Evolutionary conservation across 2,329 filamentous ascomycete genomes (phyloP).

Genomic region (Ceratocystis lukuohia): DNA sequence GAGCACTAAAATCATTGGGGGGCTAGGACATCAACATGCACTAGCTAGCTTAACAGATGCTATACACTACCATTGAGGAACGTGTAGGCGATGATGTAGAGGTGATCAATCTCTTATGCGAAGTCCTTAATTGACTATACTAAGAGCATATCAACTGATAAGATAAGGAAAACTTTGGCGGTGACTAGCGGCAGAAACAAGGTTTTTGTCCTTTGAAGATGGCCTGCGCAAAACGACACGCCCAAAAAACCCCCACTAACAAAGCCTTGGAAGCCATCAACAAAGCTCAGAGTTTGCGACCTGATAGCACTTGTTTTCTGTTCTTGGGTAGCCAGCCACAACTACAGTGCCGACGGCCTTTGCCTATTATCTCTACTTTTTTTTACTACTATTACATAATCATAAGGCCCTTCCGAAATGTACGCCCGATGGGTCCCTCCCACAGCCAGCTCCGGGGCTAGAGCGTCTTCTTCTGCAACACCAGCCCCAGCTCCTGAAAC

Average conservation of each 20-base stretch:
- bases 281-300: background rate
- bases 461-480: background rate
- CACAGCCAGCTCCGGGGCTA: constrained; percentile 1
- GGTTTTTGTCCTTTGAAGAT: background rate
- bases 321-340: background rate
- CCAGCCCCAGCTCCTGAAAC: background rate
- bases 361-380: background rate
- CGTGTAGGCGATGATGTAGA: no score
- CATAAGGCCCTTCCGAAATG: constrained; percentile 6
- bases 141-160: background rate
- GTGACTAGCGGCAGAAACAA: constrained; percentile 12
- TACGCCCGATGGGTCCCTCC: constrained; percentile 18
- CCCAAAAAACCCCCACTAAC: background rate
- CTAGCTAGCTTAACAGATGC: no score
- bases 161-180: constrained; percentile 15
- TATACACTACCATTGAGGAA: no score
- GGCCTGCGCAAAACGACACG: background rate
- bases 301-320: background rate
- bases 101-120: no score
- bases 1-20: no score
- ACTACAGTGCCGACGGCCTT: background rate
- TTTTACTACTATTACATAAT: background rate
- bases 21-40: no score
- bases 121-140: no score
- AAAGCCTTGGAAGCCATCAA: background rate